Percentiles rank a stretch among this genome's conserved stretches.
These are phyloP conservation scores for Magnaporthiopsis incrustans DNA, from an alignment of 2,329 filamentous ascomycete species.

Conservation along the genomic window DNA sequence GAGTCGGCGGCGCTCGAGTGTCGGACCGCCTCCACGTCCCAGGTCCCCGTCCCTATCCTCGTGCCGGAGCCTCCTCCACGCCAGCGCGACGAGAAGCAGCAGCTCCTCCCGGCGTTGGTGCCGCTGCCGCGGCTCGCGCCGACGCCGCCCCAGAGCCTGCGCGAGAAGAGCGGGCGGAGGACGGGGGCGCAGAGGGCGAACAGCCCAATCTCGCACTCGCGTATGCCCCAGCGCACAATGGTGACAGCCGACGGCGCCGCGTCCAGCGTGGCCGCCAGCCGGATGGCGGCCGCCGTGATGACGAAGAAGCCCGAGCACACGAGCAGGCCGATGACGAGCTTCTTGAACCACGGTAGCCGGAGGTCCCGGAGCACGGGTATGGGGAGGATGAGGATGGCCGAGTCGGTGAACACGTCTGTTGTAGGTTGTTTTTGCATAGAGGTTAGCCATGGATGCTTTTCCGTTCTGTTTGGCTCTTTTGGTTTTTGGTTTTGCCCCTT, in stretches of 20 bases:
- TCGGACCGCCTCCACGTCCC: neutral
- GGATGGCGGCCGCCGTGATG: constrained; percentile 1
- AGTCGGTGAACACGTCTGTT: constrained; percentile 2
- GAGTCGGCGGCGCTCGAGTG: neutral
- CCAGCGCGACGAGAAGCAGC: neutral
- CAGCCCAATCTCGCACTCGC: neutral
- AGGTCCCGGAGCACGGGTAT: constrained; percentile 3
- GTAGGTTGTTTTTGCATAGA: no score
- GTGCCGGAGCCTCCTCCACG: no score
- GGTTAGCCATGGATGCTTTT: no score
- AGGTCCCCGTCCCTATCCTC: neutral
- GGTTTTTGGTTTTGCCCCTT: neutral
- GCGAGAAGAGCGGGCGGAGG: neutral
- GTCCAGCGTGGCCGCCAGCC: neutral
- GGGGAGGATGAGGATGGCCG: constrained; percentile 2
- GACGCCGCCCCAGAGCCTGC: neutral
- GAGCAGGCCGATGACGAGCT: neutral
- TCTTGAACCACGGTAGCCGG: neutral
- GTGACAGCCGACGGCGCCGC: constrained; percentile 2
- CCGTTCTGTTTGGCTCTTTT: neutral
- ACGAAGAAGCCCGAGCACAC: constrained; percentile 3
- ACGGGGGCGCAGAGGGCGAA: neutral
- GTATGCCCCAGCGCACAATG: neutral
- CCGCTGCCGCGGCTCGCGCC: no score
- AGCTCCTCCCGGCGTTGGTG: neutral